Conservation (phyloP, 371 early-diverging fungal species). For the Vairimorpha necatrix region DNA sequence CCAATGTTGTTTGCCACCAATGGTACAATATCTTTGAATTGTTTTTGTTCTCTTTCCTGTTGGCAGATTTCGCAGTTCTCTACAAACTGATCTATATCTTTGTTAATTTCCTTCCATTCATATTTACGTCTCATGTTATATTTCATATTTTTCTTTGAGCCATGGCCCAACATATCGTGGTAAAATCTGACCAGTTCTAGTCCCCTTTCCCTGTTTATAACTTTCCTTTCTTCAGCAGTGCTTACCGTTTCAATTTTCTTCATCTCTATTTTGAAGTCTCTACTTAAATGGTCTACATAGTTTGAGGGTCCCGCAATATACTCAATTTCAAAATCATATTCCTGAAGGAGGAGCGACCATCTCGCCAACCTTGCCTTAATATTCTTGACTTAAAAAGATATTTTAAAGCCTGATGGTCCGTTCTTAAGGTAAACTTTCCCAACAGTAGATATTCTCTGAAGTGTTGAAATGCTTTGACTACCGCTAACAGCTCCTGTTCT, state of each 20-base stretch:
- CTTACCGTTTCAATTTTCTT: not conserved
- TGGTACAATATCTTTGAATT: not conserved
- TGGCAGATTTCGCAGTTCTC: slow-evolving; percentile 22
- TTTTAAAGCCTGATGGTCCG: slow-evolving; percentile 25
- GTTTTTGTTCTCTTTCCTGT: not conserved
- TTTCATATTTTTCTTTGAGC: slow-evolving; percentile 22
- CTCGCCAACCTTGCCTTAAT: slow-evolving; percentile 1
- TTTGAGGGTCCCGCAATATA: slow-evolving; percentile 18
- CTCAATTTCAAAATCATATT: slow-evolving; percentile 35
- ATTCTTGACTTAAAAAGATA: slow-evolving; percentile 7
- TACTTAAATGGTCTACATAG: slow-evolving; percentile 10
- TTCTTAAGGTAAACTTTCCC: slow-evolving; percentile 20
- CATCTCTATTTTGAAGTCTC: slow-evolving; percentile 4
- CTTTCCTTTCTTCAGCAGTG: not conserved
- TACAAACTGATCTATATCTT: not conserved
- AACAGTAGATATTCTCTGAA: slow-evolving; percentile 28
- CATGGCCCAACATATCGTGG: slow-evolving; percentile 7
- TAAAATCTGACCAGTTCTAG: not conserved
- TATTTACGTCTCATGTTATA: slow-evolving; percentile 17
- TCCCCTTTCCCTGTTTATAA: not conserved
- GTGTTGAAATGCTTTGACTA: slow-evolving; percentile 11
- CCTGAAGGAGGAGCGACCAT: slow-evolving; percentile 1
- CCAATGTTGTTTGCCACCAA: not conserved
- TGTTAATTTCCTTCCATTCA: not conserved
- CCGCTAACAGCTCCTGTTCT: slow-evolving; percentile 23